These are phyloP conservation scores for Terana coerulea DNA, from an alignment of 768 basidiomycete species.

Conservation along the genomic window DNA sequence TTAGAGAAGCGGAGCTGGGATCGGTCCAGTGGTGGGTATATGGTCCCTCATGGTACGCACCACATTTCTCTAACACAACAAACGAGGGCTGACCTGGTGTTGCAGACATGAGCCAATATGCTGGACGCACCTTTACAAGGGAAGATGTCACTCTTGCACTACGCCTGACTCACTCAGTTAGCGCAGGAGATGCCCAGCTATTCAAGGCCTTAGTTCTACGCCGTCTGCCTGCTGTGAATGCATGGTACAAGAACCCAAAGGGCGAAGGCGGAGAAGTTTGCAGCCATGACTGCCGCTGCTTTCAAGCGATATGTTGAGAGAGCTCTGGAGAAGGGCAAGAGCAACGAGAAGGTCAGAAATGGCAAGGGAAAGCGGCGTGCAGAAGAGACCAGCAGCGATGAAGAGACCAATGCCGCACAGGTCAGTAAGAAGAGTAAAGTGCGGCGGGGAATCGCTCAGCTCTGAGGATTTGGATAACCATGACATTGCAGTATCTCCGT, in stretches of 20 bases:
- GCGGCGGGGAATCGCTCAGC: too few species aligned
- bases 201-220: background rate
- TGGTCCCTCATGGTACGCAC: background rate
- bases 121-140: background rate
- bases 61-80: background rate
- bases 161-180: background rate
- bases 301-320: background rate
- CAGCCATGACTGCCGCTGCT: background rate
- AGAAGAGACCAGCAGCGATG: background rate
- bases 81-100: background rate
- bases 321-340: background rate
- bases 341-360: background rate
- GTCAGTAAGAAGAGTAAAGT: background rate
- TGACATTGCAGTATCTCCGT: too few species aligned
- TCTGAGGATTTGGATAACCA: too few species aligned
- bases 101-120: background rate
- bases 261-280: background rate
- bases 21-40: background rate
- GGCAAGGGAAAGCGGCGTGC: background rate
- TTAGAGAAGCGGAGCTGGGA: background rate
- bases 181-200: background rate
- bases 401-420: background rate
- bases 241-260: conserved; percentile 3
- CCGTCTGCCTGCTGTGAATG: background rate
- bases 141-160: background rate